phyloP scores from a whole-genome alignment of 2,329 filamentous ascomycete genomes.

The Colletotrichum plurivorum region DNA sequence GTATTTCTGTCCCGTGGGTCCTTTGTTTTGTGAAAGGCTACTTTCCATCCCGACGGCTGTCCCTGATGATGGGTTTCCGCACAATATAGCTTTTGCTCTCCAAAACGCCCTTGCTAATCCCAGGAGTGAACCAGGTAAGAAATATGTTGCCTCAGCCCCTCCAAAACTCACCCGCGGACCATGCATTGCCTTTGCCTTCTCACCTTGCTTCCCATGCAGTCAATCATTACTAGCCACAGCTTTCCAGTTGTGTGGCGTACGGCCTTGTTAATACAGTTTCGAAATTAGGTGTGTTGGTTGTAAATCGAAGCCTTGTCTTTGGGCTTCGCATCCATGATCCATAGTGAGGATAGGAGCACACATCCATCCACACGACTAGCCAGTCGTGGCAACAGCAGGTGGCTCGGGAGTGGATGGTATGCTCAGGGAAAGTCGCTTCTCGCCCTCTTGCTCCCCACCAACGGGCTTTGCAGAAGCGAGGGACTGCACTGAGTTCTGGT shows the following conservation, averaged over 20 bases:
- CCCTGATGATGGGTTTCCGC: background rate
- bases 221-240: conserved; percentile 31
- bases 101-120: conserved; percentile 31
- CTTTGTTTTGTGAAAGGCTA: conserved; percentile 6
- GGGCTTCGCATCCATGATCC: background rate
- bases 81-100: conserved; percentile 31
- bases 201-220: conserved; percentile 1
- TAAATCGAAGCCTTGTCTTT: background rate
- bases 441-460: conserved; percentile 12
- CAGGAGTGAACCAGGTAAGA: background rate
- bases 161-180: background rate
- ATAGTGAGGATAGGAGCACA: background rate
- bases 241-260: conserved; percentile 1
- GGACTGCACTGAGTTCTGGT: conserved; percentile 17
- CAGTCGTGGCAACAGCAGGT: background rate
- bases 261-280: conserved; percentile 37
- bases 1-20: conserved; percentile 12
- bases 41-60: conserved; percentile 9
- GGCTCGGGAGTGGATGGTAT: conserved; percentile 14
- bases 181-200: background rate
- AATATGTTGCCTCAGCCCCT: conserved; percentile 13
- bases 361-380: background rate
- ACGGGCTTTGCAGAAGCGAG: conserved; percentile 1
- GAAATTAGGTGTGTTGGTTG: conserved; percentile 25
- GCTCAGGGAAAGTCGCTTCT: conserved; percentile 22